A percentile compares a stretch with the other conserved stretches of the same genome.
Conservation (phyloP, 768 basidiomycete genomes). For the Termitomyces sp. region DNA sequence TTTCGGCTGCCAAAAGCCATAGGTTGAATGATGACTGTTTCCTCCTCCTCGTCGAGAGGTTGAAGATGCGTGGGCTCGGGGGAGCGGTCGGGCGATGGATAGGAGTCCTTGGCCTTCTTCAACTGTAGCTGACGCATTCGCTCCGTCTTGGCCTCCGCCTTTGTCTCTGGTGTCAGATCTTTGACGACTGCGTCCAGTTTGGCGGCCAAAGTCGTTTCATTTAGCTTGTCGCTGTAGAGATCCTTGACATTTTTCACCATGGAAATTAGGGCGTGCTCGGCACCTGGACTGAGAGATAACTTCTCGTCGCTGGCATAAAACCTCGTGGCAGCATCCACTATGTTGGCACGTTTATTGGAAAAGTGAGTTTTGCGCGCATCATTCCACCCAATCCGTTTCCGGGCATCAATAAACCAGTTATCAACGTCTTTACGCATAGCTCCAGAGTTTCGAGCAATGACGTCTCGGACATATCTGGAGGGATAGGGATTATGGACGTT, state of each 20-base stretch:
- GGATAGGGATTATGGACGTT: constrained; percentile 56
- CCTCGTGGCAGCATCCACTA: constrained; percentile 32
- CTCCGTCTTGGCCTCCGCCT: constrained; percentile 4
- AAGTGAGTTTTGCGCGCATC: constrained; percentile 30
- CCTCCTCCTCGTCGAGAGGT: not conserved
- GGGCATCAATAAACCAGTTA: constrained; percentile 45
- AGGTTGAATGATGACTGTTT: not conserved
- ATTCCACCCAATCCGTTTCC: constrained; percentile 55
- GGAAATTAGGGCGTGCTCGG: not conserved
- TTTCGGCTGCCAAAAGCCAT: constrained; percentile 8
- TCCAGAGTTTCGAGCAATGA: constrained; percentile 22
- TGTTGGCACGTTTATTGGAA: constrained; percentile 26
- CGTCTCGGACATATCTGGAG: constrained; percentile 20
- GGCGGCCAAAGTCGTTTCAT: constrained; percentile 5
- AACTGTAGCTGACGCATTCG: constrained; percentile 1
- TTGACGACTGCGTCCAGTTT: constrained; percentile 27
- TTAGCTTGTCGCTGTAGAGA: constrained; percentile 19
- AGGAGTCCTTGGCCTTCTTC: not conserved
- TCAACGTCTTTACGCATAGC: constrained; percentile 29
- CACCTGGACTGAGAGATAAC: constrained; percentile 13
- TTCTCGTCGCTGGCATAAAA: constrained; percentile 24
- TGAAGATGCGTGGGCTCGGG: not conserved
- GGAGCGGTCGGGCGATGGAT: constrained; percentile 17
- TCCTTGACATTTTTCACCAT: constrained; percentile 7
- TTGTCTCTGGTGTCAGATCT: constrained; percentile 21